Evolutionary conservation across 2,329 filamentous ascomycete species (phyloP).

Genomic region (Canariomyces notabilis): DNA sequence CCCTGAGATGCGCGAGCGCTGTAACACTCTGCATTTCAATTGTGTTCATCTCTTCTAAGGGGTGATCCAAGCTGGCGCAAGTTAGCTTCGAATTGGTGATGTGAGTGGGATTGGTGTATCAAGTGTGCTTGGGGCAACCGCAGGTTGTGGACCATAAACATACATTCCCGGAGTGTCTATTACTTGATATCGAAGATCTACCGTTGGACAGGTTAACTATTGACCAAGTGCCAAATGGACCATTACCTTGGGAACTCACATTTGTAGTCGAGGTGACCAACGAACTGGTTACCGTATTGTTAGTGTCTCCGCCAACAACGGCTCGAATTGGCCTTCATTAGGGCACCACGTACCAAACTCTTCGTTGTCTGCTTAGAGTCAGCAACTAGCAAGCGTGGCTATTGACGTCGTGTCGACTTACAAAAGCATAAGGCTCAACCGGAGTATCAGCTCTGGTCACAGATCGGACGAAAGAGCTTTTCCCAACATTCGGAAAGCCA

Average conservation of each 20-base stretch:
- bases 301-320: neutral
- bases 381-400: neutral
- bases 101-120: too few relatives aligned
- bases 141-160: neutral
- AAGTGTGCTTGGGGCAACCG: neutral
- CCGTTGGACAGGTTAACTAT: slow-evolving; percentile 22
- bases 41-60: slow-evolving; percentile 98
- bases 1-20: slow-evolving; percentile 91
- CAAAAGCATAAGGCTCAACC: slow-evolving; percentile 92
- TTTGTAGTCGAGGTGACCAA: slow-evolving; percentile 97
- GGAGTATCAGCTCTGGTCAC: slow-evolving; percentile 94
- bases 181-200: slow-evolving; percentile 51
- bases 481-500: slow-evolving; percentile 96
- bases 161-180: slow-evolving; percentile 96
- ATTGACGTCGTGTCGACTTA: slow-evolving; percentile 1
- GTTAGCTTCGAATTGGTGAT: slow-evolving; percentile 1
- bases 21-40: slow-evolving; percentile 99
- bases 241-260: slow-evolving; percentile 32
- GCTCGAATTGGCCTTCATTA: neutral
- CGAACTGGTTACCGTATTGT: slow-evolving; percentile 48
- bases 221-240: neutral
- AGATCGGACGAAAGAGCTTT: slow-evolving; percentile 90
- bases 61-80: slow-evolving; percentile 65
- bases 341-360: slow-evolving; percentile 49
- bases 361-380: slow-evolving; percentile 65